Conservation (phyloP, 2,329 filamentous ascomycete species). For the Arthrobotrys sphaeroides region DNA sequence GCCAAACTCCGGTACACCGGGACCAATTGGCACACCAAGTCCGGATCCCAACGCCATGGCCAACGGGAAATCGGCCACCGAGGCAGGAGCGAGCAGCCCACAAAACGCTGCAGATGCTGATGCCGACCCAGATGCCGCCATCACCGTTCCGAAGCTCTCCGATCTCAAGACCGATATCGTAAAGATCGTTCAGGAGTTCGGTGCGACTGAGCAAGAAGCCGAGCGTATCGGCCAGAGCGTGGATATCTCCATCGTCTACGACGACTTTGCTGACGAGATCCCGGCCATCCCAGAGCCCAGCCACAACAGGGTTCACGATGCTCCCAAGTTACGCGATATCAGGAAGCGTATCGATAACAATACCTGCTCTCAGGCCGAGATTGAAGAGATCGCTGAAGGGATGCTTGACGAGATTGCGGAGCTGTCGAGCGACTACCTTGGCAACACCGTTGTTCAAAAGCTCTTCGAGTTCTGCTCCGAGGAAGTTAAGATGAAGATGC, state of each 20-base stretch:
- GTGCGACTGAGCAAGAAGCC: conserved; percentile 81
- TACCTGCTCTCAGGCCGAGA: conserved; percentile 82
- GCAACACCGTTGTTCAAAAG: conserved; percentile 99
- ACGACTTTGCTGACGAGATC: conserved; percentile 80
- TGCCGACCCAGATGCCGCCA: conserved; percentile 62
- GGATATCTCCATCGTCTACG: conserved; percentile 78
- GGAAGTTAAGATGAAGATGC: conserved; percentile 87
- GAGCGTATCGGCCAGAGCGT: conserved; percentile 77
- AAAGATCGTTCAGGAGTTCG: conserved; percentile 87
- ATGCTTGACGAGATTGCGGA: conserved; percentile 98
- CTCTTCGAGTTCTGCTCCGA: conserved; percentile 97
- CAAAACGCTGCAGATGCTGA: conserved; percentile 61
- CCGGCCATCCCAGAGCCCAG: conserved; percentile 87
- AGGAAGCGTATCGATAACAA: conserved; percentile 98
- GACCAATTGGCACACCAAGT: conserved; percentile 86
- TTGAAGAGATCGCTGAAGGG: conserved; percentile 87
- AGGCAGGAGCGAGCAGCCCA: conserved; percentile 59
- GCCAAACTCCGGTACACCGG: conserved; percentile 78
- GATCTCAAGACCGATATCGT: conserved; percentile 86
- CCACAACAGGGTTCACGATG: conserved; percentile 88
- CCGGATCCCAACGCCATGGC: conserved; percentile 78
- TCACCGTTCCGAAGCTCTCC: conserved; percentile 75
- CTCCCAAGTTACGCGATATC: conserved; percentile 92
- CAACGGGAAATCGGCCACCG: conserved; percentile 60
- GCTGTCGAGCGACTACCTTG: conserved; percentile 82